Conservation (phyloP, 2,329 filamentous ascomycete species). For the Colletotrichum paranaense region DNA sequence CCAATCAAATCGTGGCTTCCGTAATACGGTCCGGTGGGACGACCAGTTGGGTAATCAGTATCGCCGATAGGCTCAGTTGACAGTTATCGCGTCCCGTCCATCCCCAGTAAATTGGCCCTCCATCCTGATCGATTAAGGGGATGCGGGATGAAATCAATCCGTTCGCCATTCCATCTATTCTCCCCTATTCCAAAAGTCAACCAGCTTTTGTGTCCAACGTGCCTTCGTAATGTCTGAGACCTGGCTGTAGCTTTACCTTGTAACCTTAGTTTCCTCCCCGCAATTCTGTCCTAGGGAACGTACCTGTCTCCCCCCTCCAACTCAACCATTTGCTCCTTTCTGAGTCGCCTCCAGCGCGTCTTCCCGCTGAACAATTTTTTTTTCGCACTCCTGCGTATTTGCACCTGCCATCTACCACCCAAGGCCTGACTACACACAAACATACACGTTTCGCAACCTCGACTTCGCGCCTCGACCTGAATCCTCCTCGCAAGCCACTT, state of each 20-base stretch:
- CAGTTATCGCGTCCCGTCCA: conserved; percentile 4
- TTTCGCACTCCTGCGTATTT: background rate
- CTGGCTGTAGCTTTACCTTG: conserved; percentile 1
- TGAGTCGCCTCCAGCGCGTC: conserved; percentile 23
- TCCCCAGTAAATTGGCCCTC: conserved; percentile 1
- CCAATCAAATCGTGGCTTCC: conserved; percentile 17
- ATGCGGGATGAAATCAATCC: conserved; percentile 5
- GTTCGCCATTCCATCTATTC: background rate
- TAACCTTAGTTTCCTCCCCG: background rate
- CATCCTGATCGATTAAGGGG: conserved; percentile 15
- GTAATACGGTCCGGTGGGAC: background rate
- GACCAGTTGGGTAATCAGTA: background rate
- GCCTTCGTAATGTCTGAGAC: conserved; percentile 7
- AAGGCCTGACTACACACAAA: conserved; percentile 1
- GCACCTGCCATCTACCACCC: background rate
- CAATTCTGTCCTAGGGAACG: background rate
- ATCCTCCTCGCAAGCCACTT: conserved; percentile 3
- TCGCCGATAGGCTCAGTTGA: conserved; percentile 15
- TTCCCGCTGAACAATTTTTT: conserved; percentile 28
- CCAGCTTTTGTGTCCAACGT: background rate
- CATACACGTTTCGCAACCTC: conserved; percentile 1
- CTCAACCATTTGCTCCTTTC: conserved; percentile 3
- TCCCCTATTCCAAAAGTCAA: background rate
- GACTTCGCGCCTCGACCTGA: conserved; percentile 2
- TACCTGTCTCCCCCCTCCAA: conserved; percentile 4